These are phyloP conservation scores for Cnidoscolus chayamansa DNA, from an alignment of 441 rosid genomes.

Conservation along the genomic window DNA sequence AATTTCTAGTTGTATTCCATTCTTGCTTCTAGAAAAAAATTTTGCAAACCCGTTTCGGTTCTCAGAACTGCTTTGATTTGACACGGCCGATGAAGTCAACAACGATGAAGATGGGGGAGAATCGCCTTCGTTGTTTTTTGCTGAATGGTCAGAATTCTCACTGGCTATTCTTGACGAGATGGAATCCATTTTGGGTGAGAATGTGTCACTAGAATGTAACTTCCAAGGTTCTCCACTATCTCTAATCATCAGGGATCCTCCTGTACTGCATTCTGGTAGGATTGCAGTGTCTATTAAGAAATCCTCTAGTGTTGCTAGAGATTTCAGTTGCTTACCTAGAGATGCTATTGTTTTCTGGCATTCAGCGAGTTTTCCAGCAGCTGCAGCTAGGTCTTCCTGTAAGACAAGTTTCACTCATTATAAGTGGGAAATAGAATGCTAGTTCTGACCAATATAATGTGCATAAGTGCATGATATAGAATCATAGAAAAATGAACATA, in stretches of 20 bases:
- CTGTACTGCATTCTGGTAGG: slow-evolving; percentile 41
- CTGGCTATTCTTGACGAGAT: slow-evolving; percentile 27
- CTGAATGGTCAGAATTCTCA: slow-evolving; percentile 28
- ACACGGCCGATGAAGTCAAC: slow-evolving; percentile 38
- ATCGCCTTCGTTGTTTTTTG: slow-evolving; percentile 30
- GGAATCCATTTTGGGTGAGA: slow-evolving; percentile 39
- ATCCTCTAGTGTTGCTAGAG: slow-evolving; percentile 89
- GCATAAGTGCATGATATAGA: neutral
- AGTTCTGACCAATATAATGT: neutral
- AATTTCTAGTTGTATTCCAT: slow-evolving; percentile 79
- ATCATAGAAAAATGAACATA: neutral
- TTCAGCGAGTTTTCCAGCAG: slow-evolving; percentile 75
- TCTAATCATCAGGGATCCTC: slow-evolving; percentile 28
- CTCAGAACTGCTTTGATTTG: slow-evolving; percentile 51
- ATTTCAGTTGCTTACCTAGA: slow-evolving; percentile 71
- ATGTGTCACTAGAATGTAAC: slow-evolving; percentile 44
- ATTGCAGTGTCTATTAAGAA: slow-evolving; percentile 70
- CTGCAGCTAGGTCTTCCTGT: slow-evolving; percentile 73
- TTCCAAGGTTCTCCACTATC: slow-evolving; percentile 50
- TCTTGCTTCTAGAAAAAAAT: slow-evolving; percentile 79
- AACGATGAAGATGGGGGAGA: slow-evolving; percentile 38
- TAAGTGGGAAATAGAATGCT: neutral
- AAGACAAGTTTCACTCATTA: slow-evolving; percentile 14
- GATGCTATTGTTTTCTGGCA: slow-evolving; percentile 93
- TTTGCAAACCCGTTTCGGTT: slow-evolving; percentile 85